These are phyloP conservation scores for Suillus occidentalis DNA, from an alignment of 768 basidiomycete genomes.

Conservation along the genomic window DNA sequence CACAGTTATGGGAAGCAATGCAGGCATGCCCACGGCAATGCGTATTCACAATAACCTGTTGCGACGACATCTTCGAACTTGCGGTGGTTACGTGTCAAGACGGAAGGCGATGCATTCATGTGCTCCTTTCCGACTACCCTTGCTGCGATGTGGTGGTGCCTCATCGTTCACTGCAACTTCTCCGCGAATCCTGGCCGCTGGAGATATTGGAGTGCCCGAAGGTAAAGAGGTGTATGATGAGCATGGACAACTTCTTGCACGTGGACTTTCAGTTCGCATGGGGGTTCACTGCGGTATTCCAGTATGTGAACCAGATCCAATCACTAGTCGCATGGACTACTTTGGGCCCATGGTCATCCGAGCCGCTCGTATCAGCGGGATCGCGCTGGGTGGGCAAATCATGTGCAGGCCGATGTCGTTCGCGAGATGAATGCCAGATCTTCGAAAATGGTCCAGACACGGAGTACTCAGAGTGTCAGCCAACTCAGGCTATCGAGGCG, in stretches of 20 bases:
- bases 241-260: constrained; percentile 66
- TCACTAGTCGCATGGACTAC: constrained; percentile 96
- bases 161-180: constrained; percentile 83
- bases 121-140: constrained; percentile 92
- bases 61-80: constrained; percentile 80
- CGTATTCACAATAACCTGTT: constrained; percentile 85
- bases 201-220: constrained; percentile 94
- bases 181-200: constrained; percentile 85
- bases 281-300: constrained; percentile 93
- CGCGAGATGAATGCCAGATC: constrained; percentile 71
- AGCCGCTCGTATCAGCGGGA: constrained; percentile 78
- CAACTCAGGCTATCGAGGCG: constrained; percentile 65
- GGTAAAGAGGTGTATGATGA: constrained; percentile 76
- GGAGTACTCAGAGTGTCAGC: constrained; percentile 58
- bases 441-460: constrained; percentile 56
- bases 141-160: constrained; percentile 86
- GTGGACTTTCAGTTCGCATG: constrained; percentile 95
- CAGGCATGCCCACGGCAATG: constrained; percentile 94
- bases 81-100: constrained; percentile 99
- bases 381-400: constrained; percentile 90
- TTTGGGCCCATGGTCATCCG: constrained; percentile 97
- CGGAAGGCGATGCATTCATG: constrained; percentile 99
- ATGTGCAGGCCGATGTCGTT: constrained; percentile 87
- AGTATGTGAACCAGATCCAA: constrained; percentile 86
- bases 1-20: constrained; percentile 92